These are phyloP conservation scores for Aspergillus indologenus DNA, from an alignment of 495 filamentous ascomycete genomes.

Conservation along the genomic window DNA sequence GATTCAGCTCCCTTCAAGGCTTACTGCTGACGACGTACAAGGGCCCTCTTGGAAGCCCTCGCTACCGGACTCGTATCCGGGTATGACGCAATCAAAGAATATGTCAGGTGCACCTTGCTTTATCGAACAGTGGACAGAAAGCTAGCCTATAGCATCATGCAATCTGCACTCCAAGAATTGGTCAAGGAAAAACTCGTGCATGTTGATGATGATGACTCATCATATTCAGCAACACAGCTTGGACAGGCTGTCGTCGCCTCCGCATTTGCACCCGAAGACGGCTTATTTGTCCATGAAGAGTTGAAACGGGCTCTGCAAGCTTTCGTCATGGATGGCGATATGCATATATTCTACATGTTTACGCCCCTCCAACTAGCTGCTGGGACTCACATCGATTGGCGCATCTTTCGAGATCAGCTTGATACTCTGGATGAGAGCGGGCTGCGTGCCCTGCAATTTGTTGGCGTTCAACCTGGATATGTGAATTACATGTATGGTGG, in stretches of 20 bases:
- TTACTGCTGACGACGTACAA: constrained; percentile 22
- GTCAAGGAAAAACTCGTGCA: constrained; percentile 32
- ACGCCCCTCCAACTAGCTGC: constrained; percentile 60
- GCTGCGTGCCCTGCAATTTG: constrained; percentile 62
- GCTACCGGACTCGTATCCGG: constrained; percentile 70
- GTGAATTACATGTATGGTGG: constrained; percentile 67
- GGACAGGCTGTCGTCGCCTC: constrained; percentile 74
- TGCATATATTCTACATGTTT: constrained; percentile 81
- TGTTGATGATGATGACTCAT: constrained; percentile 43
- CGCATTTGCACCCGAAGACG: constrained; percentile 71
- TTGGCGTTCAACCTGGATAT: constrained; percentile 66
- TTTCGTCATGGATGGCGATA: constrained; percentile 81
- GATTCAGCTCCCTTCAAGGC: neutral
- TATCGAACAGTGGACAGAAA: constrained; percentile 54
- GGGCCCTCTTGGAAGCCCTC: constrained; percentile 73
- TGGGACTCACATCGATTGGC: constrained; percentile 63
- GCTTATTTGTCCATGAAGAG: constrained; percentile 70
- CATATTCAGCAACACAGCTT: constrained; percentile 60
- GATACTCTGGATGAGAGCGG: constrained; percentile 69
- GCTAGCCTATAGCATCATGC: constrained; percentile 54
- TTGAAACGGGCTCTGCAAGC: constrained; percentile 63
- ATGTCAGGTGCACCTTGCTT: constrained; percentile 66
- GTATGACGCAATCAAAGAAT: constrained; percentile 65
- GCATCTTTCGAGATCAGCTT: constrained; percentile 66
- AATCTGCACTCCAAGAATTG: constrained; percentile 54